A percentile compares a stretch with the other conserved stretches of the same genome.
Conservation (phyloP, 768 basidiomycete genomes). For the Amanita thiersii region DNA sequence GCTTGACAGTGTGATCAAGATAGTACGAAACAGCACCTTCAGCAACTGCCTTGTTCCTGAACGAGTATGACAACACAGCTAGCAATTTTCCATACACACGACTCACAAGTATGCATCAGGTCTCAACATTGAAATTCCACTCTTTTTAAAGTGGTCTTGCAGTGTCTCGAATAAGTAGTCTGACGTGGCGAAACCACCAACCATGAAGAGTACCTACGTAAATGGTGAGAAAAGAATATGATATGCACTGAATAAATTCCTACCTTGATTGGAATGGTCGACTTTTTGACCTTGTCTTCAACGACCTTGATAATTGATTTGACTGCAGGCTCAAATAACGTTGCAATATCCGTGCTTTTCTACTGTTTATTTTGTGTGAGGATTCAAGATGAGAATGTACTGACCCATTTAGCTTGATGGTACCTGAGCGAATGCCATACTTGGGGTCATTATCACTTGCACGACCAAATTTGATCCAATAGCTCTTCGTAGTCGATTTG, state of each 20-base stretch:
- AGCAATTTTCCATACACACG: neutral
- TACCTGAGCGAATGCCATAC: slow-evolving; percentile 35
- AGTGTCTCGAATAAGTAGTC: slow-evolving; percentile 36
- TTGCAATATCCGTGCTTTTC: neutral
- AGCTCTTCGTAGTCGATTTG: slow-evolving; percentile 24
- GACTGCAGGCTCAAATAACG: neutral
- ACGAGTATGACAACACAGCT: neutral
- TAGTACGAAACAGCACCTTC: slow-evolving; percentile 17
- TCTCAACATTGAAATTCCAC: slow-evolving; percentile 27
- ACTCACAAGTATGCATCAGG: slow-evolving; percentile 38
- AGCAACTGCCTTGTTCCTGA: slow-evolving; percentile 19
- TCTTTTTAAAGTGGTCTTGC: slow-evolving; percentile 22
- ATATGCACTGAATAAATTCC: neutral
- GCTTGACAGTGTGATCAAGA: slow-evolving; percentile 11
- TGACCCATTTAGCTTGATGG: slow-evolving; percentile 32
- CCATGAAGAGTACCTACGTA: slow-evolving; percentile 34
- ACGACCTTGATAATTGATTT: neutral
- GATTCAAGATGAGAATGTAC: slow-evolving; percentile 1
- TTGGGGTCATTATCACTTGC: slow-evolving; percentile 30
- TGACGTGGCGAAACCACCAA: slow-evolving; percentile 45
- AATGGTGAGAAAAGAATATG: neutral
- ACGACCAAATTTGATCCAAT: slow-evolving; percentile 41
- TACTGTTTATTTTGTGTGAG: neutral
- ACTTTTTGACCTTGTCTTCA: neutral
- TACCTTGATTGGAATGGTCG: neutral